These are phyloP conservation scores for Calonectria crousiana DNA, from an alignment of 2,329 filamentous ascomycete species.

Conservation along the genomic window DNA sequence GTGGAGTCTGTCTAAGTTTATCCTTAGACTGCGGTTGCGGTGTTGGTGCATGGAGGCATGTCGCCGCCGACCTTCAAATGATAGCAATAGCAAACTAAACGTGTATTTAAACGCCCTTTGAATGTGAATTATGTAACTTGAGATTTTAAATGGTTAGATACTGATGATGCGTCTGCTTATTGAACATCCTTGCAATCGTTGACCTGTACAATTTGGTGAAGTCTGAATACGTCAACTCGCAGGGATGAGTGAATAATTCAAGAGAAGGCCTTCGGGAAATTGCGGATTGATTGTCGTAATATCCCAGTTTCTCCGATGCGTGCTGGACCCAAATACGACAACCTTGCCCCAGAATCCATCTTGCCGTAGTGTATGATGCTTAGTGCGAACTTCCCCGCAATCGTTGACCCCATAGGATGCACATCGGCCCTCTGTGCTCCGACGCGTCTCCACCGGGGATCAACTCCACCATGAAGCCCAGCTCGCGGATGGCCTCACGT, in stretches of 20 bases:
- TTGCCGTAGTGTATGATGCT: not conserved
- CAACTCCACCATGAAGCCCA: conserved; percentile 1
- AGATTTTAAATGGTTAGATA: too few relatives aligned
- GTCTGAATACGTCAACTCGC: not conserved
- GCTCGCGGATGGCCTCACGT: not conserved
- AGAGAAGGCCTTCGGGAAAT: not conserved
- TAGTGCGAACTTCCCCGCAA: not conserved
- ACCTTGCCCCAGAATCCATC: not conserved
- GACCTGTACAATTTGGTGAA: not conserved
- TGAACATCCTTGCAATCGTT: not conserved
- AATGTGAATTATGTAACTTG: not conserved
- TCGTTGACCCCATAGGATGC: not conserved
- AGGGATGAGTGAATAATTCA: not conserved
- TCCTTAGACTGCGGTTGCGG: not conserved
- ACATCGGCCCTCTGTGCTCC: conserved; percentile 23
- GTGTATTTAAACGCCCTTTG: not conserved
- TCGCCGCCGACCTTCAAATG: not conserved
- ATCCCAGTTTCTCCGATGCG: too few relatives aligned
- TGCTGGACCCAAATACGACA: not conserved
- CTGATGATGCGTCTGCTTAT: not conserved
- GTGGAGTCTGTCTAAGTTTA: conserved; percentile 1
- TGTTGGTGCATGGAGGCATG: not conserved
- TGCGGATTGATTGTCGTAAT: not conserved
- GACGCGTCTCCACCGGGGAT: not conserved
- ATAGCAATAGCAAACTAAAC: not conserved